Evolutionary conservation across 2,329 filamentous ascomycete genomes (phyloP).

Genomic region (Tolypocladium paradoxum): DNA sequence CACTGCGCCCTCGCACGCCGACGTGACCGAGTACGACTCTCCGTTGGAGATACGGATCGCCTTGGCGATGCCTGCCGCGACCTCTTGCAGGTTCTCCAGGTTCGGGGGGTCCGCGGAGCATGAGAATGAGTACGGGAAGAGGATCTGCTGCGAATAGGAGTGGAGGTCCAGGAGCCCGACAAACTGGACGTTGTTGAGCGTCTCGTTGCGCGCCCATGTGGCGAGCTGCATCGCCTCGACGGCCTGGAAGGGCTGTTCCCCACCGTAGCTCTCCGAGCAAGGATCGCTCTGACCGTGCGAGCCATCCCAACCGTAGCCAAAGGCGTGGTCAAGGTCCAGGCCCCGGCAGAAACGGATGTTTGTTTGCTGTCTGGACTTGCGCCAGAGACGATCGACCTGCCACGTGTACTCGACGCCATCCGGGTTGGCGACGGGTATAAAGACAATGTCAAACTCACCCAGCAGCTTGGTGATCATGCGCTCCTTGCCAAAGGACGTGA

Average conservation of each 20-base stretch:
- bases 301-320: conserved; percentile 75
- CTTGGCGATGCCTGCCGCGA: conserved; percentile 79
- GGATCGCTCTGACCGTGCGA: conserved; percentile 58
- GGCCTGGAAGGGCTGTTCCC: conserved; percentile 72
- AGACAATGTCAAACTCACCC: conserved; percentile 74
- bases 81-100: conserved; percentile 82
- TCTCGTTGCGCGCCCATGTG: conserved; percentile 75
- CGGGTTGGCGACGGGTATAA: conserved; percentile 82
- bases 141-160: conserved; percentile 87
- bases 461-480: conserved; percentile 65
- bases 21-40: conserved; percentile 65
- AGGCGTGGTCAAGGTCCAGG: conserved; percentile 80
- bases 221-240: conserved; percentile 66
- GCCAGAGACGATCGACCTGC: conserved; percentile 85
- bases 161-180: conserved; percentile 85
- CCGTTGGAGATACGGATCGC: conserved; percentile 73
- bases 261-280: conserved; percentile 85
- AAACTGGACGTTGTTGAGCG: conserved; percentile 61
- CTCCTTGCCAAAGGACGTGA: conserved; percentile 70
- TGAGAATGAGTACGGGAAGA: conserved; percentile 85
- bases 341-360: conserved; percentile 74
- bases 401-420: conserved; percentile 94
- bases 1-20: conserved; percentile 77
- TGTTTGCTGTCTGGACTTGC: conserved; percentile 84
- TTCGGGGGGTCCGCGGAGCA: conserved; percentile 71